Percentiles rank a stretch among this genome's conserved stretches.
Evolutionary conservation across 2,329 filamentous ascomycete species (phyloP).

Genomic region (Neopestalotiopsis sp.): DNA sequence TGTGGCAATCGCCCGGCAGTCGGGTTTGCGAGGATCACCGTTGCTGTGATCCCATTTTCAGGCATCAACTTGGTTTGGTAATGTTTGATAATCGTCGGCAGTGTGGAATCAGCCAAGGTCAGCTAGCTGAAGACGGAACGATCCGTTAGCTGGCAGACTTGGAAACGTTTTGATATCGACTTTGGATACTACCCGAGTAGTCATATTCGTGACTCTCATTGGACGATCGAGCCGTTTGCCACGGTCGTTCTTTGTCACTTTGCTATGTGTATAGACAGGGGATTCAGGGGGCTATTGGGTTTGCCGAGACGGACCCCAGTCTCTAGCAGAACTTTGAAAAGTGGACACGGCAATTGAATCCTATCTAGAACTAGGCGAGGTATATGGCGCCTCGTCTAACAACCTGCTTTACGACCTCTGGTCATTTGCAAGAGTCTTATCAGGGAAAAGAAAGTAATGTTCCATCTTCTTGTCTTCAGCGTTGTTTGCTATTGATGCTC

Average conservation of each 20-base stretch:
- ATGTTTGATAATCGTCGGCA: background rate
- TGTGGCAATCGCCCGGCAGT: background rate
- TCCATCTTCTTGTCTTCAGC: background rate
- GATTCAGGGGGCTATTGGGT: background rate
- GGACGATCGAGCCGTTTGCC: too few species aligned
- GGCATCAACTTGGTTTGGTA: conserved; percentile 2
- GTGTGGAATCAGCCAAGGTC: background rate
- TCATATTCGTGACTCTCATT: too few species aligned
- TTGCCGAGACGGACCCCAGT: background rate
- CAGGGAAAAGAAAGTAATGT: background rate
- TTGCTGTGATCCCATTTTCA: background rate
- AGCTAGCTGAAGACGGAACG: background rate
- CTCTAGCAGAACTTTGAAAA: background rate
- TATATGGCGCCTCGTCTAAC: background rate
- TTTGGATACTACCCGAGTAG: background rate
- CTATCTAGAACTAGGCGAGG: background rate
- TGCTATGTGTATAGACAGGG: background rate
- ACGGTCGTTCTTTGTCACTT: too few species aligned
- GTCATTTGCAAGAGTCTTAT: background rate
- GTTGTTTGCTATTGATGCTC: background rate
- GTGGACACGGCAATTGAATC: background rate
- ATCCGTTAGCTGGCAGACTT: background rate
- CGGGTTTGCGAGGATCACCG: background rate
- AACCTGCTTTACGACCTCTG: background rate
- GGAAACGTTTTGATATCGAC: background rate